Percentiles rank a stretch among this genome's conserved stretches.
Conservation (phyloP, 179 eudicot genomes). For the Pouteria campechiana region DNA sequence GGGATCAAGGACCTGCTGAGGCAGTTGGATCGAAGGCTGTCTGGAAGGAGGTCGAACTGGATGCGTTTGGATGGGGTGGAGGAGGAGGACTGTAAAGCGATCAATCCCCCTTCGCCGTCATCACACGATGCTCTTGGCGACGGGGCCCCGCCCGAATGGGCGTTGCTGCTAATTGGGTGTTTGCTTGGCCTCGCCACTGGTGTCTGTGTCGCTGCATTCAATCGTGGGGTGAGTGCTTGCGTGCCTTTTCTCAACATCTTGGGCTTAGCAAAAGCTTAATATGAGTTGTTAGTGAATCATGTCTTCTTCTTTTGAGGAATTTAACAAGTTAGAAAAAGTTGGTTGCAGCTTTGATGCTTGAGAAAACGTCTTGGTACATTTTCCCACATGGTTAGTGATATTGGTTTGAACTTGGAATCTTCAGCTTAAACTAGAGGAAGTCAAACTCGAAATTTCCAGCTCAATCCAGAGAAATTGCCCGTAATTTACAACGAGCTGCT, state of each 20-base stretch:
- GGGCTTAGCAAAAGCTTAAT: neutral
- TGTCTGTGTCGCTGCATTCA: slow-evolving; percentile 76
- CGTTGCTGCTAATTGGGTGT: slow-evolving; percentile 77
- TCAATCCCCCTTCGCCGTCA: slow-evolving; percentile 1
- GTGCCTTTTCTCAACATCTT: neutral
- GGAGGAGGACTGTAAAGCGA: too few species aligned
- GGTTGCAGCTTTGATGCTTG: too few species aligned
- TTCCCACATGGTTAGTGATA: too few species aligned
- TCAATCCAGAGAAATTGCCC: too few species aligned
- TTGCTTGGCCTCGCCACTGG: slow-evolving; percentile 94
- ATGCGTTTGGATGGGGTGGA: slow-evolving; percentile 10
- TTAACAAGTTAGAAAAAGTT: too few species aligned
- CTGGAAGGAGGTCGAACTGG: slow-evolving; percentile 14
- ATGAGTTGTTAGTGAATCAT: too few species aligned
- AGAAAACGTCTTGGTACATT: too few species aligned
- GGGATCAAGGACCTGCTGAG: slow-evolving; percentile 28
- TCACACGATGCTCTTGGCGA: slow-evolving; percentile 27
- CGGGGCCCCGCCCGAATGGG: slow-evolving; percentile 86
- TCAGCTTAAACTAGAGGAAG: too few species aligned
- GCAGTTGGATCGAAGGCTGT: slow-evolving; percentile 32
- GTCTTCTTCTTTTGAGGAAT: too few species aligned
- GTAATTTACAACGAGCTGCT: too few species aligned
- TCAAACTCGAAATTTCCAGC: too few species aligned
- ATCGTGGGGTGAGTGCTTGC: slow-evolving; percentile 49
- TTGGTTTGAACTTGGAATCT: too few species aligned